Evolutionary conservation across 768 basidiomycete genomes (phyloP).

Genomic region (Naganishia vishniacii): DNA sequence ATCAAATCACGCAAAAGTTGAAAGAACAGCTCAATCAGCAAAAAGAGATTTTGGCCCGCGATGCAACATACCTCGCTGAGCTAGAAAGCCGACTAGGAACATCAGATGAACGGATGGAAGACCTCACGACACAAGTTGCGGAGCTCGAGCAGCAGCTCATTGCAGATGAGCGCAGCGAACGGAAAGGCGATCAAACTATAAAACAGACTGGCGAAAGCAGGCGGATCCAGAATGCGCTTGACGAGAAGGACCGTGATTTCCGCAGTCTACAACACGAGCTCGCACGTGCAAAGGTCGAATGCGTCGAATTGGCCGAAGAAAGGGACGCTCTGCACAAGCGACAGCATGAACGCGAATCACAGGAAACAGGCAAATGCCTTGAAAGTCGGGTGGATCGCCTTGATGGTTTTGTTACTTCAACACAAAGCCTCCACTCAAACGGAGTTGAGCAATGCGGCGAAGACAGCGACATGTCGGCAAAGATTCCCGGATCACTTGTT

Average conservation of each 20-base stretch:
- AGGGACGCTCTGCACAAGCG: constrained; percentile 63
- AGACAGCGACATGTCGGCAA: constrained; percentile 11
- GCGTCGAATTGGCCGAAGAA: constrained; percentile 62
- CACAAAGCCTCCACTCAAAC: too few relatives aligned
- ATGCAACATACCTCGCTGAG: constrained; percentile 67
- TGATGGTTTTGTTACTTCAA: too few relatives aligned
- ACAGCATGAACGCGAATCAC: constrained; percentile 65
- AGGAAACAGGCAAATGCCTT: too few relatives aligned
- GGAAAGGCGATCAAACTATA: too few relatives aligned
- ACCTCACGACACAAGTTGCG: constrained; percentile 72
- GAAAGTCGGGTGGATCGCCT: too few relatives aligned
- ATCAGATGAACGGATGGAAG: constrained; percentile 74
- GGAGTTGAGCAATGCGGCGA: neutral
- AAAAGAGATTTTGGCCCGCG: neutral
- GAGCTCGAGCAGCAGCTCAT: constrained; percentile 63
- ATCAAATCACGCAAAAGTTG: neutral
- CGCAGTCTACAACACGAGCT: constrained; percentile 72
- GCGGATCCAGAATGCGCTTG: constrained; percentile 66
- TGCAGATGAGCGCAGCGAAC: constrained; percentile 81
- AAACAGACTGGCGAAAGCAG: too few relatives aligned
- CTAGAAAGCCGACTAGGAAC: constrained; percentile 88
- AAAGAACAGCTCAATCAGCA: neutral
- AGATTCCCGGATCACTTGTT: constrained; percentile 22
- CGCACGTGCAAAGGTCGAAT: constrained; percentile 69
- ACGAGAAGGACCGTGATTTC: constrained; percentile 71